Evolutionary conservation across 177 flowering plant species (phyloP).

Genomic region (Vitis hybrid): DNA sequence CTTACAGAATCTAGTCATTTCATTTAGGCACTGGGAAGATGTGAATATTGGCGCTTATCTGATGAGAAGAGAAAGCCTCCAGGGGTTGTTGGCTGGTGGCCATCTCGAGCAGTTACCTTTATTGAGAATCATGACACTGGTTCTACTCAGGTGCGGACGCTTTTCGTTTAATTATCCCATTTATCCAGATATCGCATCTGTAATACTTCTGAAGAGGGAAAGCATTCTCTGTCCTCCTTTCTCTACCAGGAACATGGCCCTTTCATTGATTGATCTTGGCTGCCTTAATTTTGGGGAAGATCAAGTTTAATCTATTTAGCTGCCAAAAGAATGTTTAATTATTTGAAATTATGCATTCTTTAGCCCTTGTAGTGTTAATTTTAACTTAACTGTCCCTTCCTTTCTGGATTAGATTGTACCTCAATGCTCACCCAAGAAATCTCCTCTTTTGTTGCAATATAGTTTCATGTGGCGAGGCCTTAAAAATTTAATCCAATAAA

Average conservation of each 20-base stretch:
- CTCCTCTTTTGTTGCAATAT: too few relatives aligned
- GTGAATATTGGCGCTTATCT: constrained; percentile 96
- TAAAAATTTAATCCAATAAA: too few relatives aligned
- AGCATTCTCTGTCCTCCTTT: background rate
- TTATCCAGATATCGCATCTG: background rate
- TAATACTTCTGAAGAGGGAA: background rate
- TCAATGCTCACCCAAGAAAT: too few relatives aligned
- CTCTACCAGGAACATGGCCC: background rate
- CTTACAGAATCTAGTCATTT: constrained; percentile 6
- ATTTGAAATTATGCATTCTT: too few relatives aligned
- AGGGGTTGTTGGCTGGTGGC: constrained; percentile 99
- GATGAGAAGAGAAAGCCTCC: constrained; percentile 93
- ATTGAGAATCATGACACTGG: constrained; percentile 99
- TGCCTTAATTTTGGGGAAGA: background rate
- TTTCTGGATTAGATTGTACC: too few relatives aligned
- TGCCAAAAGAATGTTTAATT: too few relatives aligned
- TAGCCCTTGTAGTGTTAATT: background rate
- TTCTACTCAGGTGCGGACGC: constrained; percentile 79
- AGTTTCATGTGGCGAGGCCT: too few relatives aligned
- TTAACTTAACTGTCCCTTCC: background rate
- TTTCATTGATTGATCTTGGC: background rate
- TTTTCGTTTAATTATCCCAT: background rate
- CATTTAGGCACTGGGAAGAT: constrained; percentile 69
- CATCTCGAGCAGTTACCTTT: constrained; percentile 98
- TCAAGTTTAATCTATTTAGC: too few relatives aligned